phyloP scores from a whole-genome alignment of 208 protist species.

The Zelonia costaricensis region DNA sequence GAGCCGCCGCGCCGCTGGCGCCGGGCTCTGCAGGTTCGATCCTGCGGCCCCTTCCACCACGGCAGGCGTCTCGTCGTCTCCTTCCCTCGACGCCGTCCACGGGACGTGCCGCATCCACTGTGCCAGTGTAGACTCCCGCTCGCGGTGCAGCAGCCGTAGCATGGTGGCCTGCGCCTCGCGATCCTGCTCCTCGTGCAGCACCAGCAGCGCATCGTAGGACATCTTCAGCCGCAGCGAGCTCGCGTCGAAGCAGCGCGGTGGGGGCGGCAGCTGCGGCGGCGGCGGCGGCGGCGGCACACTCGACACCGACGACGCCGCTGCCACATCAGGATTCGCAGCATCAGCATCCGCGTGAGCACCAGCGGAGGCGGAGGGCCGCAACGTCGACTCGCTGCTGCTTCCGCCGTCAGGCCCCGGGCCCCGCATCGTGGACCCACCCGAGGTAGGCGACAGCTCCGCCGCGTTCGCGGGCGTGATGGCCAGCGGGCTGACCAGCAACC shows the following conservation, averaged over 20 bases:
- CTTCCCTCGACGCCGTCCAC: background rate
- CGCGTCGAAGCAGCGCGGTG: constrained; percentile 56
- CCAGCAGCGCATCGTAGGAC: constrained; percentile 49
- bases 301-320: background rate
- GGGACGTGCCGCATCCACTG: constrained; percentile 8
- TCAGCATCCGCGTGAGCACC: no score
- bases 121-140: constrained; percentile 16
- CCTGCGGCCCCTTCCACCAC: background rate
- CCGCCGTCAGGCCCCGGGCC: no score
- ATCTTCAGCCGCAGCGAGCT: constrained; percentile 70
- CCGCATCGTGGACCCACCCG: no score
- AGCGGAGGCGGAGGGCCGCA: no score
- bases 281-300: background rate
- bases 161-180: constrained; percentile 11
- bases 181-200: constrained; percentile 36
- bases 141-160: constrained; percentile 11
- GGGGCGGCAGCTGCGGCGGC: background rate
- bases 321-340: no score
- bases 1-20: background rate
- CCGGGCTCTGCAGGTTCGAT: background rate
- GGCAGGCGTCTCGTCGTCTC: background rate
- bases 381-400: no score
- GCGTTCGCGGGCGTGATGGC: no score
- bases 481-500: background rate
- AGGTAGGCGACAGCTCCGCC: no score